phyloP scores from a whole-genome alignment of 2,329 filamentous ascomycete genomes.

The Chaetomium olivaceum region DNA sequence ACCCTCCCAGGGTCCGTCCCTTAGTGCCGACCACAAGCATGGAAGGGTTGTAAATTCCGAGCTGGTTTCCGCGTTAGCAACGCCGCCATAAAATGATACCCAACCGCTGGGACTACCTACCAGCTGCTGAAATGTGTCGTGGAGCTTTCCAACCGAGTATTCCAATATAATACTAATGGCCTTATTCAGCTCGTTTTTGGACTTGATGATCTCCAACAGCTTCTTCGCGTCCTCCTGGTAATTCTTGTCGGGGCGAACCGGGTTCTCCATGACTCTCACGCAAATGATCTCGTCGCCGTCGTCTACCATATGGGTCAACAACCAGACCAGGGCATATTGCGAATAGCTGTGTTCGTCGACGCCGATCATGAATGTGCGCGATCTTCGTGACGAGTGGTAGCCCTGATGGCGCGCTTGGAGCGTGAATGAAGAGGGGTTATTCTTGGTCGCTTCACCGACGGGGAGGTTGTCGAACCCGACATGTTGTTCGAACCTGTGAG shows the following conservation, averaged over 20 bases:
- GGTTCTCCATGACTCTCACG: slow-evolving; percentile 82
- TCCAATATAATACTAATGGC: slow-evolving; percentile 85
- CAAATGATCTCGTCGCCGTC: slow-evolving; percentile 94
- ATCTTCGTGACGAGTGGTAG: slow-evolving; percentile 77
- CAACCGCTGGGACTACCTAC: slow-evolving; percentile 52
- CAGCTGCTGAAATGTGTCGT: slow-evolving; percentile 87
- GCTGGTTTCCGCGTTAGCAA: slow-evolving; percentile 52
- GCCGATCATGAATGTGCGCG: slow-evolving; percentile 86
- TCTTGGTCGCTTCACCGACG: slow-evolving; percentile 58
- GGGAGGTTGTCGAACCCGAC: slow-evolving; percentile 63
- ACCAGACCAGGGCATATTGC: slow-evolving; percentile 88
- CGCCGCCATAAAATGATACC: background rate
- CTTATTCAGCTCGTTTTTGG: slow-evolving; percentile 75
- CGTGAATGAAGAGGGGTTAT: slow-evolving; percentile 69
- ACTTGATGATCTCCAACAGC: slow-evolving; percentile 73
- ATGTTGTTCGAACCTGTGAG: slow-evolving; percentile 58
- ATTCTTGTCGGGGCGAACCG: slow-evolving; percentile 66
- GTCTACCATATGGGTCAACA: slow-evolving; percentile 87
- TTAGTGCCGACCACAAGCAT: slow-evolving; percentile 89
- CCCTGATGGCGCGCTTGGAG: slow-evolving; percentile 84
- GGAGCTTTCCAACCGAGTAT: slow-evolving; percentile 84
- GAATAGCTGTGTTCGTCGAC: slow-evolving; percentile 91
- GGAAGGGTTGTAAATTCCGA: slow-evolving; percentile 86
- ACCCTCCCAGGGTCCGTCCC: slow-evolving; percentile 78
- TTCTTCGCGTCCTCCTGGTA: slow-evolving; percentile 76